A percentile compares a stretch with the other conserved stretches of the same genome.
Evolutionary conservation across 2,329 filamentous ascomycete species (phyloP).

Genomic region (Xylariaceae sp.): DNA sequence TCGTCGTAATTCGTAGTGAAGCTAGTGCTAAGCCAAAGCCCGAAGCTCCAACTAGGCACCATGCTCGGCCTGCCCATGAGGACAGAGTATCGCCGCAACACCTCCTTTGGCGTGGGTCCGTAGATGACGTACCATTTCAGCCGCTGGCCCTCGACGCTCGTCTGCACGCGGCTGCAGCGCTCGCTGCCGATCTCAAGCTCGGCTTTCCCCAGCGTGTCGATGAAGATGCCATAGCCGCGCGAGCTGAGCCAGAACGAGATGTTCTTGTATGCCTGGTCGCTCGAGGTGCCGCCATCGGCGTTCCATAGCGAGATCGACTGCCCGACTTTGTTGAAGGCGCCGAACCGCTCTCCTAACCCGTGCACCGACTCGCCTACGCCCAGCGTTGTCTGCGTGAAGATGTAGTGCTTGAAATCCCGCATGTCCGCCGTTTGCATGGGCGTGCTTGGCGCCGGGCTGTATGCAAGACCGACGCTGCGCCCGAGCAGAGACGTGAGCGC

Average conservation of each 20-base stretch:
- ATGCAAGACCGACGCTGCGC: slow-evolving; percentile 55
- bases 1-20: slow-evolving; percentile 73
- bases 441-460: slow-evolving; percentile 49
- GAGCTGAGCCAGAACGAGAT: slow-evolving; percentile 66
- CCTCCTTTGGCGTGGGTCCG: slow-evolving; percentile 66
- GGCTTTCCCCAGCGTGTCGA: slow-evolving; percentile 65
- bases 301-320: slow-evolving; percentile 65
- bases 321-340: slow-evolving; percentile 71
- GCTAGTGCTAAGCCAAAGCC: slow-evolving; percentile 71
- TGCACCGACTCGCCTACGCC: slow-evolving; percentile 63
- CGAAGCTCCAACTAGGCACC: slow-evolving; percentile 70
- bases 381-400: slow-evolving; percentile 53
- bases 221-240: slow-evolving; percentile 71
- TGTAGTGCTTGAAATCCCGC: slow-evolving; percentile 49
- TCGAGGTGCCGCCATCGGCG: slow-evolving; percentile 61
- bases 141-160: slow-evolving; percentile 63
- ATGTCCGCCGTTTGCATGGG: slow-evolving; percentile 53
- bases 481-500: slow-evolving; percentile 51
- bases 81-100: slow-evolving; percentile 61
- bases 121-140: slow-evolving; percentile 73
- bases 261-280: slow-evolving; percentile 70
- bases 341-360: slow-evolving; percentile 72
- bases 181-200: slow-evolving; percentile 73
- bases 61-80: slow-evolving; percentile 62
- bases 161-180: slow-evolving; percentile 66